Conservation (phyloP, 2,329 filamentous ascomycete species). For the Neonectria hederae region DNA sequence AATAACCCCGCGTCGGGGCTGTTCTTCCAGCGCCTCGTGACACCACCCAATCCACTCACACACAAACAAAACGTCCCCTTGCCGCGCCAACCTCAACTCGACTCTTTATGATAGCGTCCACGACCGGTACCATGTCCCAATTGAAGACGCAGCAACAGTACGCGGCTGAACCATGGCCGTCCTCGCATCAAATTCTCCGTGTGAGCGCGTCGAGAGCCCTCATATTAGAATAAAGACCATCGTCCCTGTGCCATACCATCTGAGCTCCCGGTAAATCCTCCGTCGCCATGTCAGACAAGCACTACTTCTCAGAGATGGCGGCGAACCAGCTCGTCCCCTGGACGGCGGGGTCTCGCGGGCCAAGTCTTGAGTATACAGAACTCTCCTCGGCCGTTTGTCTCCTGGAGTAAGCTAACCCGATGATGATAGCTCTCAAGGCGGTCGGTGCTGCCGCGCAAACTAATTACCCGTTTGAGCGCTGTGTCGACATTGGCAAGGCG, state of each 20-base stretch:
- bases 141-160: slow-evolving; percentile 1
- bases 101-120: background rate
- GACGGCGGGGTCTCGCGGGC: slow-evolving; percentile 12
- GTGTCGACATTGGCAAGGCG: slow-evolving; percentile 16
- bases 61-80: slow-evolving; percentile 4
- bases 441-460: slow-evolving; percentile 23
- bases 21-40: background rate
- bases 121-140: background rate
- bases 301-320: slow-evolving; percentile 17
- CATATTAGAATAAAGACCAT: slow-evolving; percentile 10
- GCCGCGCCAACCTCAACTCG: slow-evolving; percentile 10
- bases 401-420: background rate
- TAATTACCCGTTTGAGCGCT: slow-evolving; percentile 14
- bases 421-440: slow-evolving; percentile 15
- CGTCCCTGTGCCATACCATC: slow-evolving; percentile 5
- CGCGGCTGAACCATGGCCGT: slow-evolving; percentile 1
- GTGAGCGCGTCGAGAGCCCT: background rate
- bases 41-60: background rate
- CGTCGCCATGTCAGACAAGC: slow-evolving; percentile 20
- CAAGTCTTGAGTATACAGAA: slow-evolving; percentile 15
- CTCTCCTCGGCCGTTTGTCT: background rate
- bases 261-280: slow-evolving; percentile 3
- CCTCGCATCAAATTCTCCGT: slow-evolving; percentile 8
- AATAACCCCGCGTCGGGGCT: background rate
- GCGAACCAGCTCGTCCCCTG: slow-evolving; percentile 21